Evolutionary conservation across 2,329 filamentous ascomycete species (phyloP).

Genomic region (Xylariales sp.): DNA sequence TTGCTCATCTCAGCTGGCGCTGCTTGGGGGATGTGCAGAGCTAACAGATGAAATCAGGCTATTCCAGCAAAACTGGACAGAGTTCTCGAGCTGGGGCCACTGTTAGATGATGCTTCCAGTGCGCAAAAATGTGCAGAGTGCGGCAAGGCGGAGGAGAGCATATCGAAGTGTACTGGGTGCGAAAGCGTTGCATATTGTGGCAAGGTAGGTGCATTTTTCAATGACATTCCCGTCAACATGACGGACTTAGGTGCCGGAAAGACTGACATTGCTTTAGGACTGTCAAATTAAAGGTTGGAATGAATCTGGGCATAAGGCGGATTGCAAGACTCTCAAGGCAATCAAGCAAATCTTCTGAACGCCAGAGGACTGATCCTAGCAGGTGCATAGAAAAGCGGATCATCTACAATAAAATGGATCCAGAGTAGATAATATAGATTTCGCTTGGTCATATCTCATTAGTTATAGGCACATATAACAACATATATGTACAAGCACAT

Average conservation of each 20-base stretch:
- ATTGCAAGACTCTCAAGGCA: constrained; percentile 38
- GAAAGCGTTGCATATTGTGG: constrained; percentile 39
- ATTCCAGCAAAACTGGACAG: constrained; percentile 18
- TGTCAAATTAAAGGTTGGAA: constrained; percentile 39
- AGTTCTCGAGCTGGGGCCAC: constrained; percentile 17
- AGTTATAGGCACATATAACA: no score
- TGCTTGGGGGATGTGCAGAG: constrained; percentile 21
- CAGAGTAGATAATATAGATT: no score
- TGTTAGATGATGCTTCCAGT: constrained; percentile 4
- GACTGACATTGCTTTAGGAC: constrained; percentile 23
- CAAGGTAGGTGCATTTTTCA: constrained; percentile 29
- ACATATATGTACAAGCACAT: no score
- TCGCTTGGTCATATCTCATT: no score
- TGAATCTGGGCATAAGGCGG: constrained; percentile 35
- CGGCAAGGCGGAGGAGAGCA: constrained; percentile 15
- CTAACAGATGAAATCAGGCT: constrained; percentile 8
- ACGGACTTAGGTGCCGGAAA: background rate
- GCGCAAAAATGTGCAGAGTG: constrained; percentile 19
- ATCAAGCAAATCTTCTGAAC: constrained; percentile 33
- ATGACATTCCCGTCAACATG: background rate
- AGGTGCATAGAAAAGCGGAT: no score
- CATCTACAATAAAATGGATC: no score
- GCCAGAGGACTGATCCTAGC: no score
- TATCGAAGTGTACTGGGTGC: constrained; percentile 39
- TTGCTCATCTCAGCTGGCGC: background rate